A percentile compares a stretch with the other conserved stretches of the same genome.
Conservation (phyloP, 192 early-diverging fungal species). For the Mycoemilia scoparia region DNA sequence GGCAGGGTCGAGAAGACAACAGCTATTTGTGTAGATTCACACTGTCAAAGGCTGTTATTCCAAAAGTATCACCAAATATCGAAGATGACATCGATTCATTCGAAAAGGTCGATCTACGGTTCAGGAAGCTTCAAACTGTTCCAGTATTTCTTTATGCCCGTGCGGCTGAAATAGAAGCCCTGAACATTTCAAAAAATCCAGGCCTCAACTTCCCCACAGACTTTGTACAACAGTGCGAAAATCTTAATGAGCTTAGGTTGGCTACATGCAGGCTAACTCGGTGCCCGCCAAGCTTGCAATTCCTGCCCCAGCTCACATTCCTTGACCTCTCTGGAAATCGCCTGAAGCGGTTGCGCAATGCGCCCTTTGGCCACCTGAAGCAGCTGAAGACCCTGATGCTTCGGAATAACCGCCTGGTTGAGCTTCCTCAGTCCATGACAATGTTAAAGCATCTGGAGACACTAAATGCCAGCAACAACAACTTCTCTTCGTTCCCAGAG, state of each 20-base stretch:
- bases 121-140: conserved; percentile 54
- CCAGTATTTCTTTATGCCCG: conserved; percentile 58
- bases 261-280: conserved; percentile 46
- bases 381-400: conserved; percentile 42
- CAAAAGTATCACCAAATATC: conserved; percentile 29
- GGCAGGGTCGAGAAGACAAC: conserved; percentile 69
- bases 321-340: conserved; percentile 66
- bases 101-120: conserved; percentile 49
- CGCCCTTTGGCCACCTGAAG: conserved; percentile 39
- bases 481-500: conserved; percentile 43
- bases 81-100: conserved; percentile 30
- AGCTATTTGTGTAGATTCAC: conserved; percentile 69
- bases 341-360: conserved; percentile 41
- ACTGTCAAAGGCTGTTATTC: conserved; percentile 36
- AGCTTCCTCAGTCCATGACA: conserved; percentile 44
- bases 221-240: conserved; percentile 57
- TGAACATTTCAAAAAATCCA: conserved; percentile 71
- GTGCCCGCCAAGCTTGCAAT: conserved; percentile 47
- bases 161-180: conserved; percentile 47
- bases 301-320: conserved; percentile 41
- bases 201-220: conserved; percentile 66
- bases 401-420: conserved; percentile 54
- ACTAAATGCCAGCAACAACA: conserved; percentile 69
- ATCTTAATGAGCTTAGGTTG: conserved; percentile 46
- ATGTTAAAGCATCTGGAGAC: conserved; percentile 36